Percentiles rank a stretch among this genome's conserved stretches.
Evolutionary conservation across 345 rosid species (phyloP).

Genomic region (Moricandia arvensis): DNA sequence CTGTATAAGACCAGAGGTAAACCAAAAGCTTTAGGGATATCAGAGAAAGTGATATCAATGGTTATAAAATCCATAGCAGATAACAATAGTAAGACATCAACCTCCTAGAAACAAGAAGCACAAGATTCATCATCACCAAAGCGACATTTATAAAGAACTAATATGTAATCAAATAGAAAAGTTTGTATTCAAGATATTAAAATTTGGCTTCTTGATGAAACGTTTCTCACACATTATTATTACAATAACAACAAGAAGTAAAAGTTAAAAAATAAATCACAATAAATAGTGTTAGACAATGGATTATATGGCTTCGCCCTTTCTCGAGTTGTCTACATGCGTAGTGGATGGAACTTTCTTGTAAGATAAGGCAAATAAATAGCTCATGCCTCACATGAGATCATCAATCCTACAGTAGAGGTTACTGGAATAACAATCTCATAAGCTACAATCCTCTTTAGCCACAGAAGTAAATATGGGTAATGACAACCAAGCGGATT

Average conservation of each 20-base stretch:
- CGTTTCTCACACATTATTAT: slow-evolving; percentile 28
- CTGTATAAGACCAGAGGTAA: too few species aligned
- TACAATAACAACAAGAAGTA: neutral
- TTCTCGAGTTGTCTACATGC: slow-evolving; percentile 31
- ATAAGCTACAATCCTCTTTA: too few species aligned
- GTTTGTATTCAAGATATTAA: slow-evolving; percentile 33
- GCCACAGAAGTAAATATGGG: too few species aligned
- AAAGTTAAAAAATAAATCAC: neutral
- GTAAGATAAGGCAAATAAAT: slow-evolving; percentile 56
- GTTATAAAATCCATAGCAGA: slow-evolving; percentile 41
- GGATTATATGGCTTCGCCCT: too few species aligned
- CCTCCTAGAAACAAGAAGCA: slow-evolving; percentile 15
- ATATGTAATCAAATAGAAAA: slow-evolving; percentile 26
- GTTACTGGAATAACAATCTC: too few species aligned
- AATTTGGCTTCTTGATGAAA: slow-evolving; percentile 34
- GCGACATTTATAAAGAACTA: too few species aligned
- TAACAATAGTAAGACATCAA: slow-evolving; percentile 24
- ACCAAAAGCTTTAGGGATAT: too few species aligned
- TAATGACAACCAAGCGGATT: too few species aligned
- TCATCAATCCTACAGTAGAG: neutral
- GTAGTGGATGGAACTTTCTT: slow-evolving; percentile 45
- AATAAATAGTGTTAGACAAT: neutral
- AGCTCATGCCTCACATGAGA: slow-evolving; percentile 29
- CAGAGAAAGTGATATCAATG: too few species aligned
- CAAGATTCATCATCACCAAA: too few species aligned